A percentile compares a stretch with the other conserved stretches of the same genome.
phyloP scores from a whole-genome alignment of 768 basidiomycete species.

The Russula griseocarnosa region DNA sequence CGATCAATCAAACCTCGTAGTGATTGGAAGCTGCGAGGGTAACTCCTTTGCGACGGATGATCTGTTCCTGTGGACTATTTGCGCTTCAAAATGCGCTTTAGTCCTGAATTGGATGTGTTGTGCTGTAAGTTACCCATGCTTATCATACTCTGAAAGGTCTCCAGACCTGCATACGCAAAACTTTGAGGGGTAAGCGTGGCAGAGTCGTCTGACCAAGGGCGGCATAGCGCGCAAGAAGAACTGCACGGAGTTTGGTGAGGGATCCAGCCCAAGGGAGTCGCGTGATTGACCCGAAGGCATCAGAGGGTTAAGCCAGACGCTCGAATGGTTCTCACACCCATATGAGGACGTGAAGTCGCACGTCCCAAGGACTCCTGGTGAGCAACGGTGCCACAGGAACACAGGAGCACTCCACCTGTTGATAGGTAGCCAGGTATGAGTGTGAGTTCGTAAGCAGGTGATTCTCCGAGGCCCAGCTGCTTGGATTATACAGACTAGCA shows the following conservation, averaged over 20 bases:
- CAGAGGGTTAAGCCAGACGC: constrained; percentile 14
- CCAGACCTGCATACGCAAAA: background rate
- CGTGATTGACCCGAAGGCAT: background rate
- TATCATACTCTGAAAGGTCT: background rate
- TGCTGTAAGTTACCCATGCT: constrained; percentile 3
- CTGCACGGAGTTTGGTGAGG: background rate
- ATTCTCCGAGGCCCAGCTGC: background rate
- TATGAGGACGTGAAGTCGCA: background rate
- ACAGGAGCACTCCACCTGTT: background rate
- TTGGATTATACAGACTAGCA: background rate
- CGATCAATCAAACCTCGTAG: background rate
- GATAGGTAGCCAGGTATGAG: background rate
- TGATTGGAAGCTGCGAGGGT: background rate
- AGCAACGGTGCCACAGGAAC: background rate
- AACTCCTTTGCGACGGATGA: background rate
- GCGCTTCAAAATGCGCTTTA: background rate
- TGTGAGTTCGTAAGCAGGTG: background rate
- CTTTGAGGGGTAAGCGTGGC: background rate
- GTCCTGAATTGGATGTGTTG: background rate
- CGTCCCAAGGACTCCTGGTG: background rate
- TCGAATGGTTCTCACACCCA: background rate
- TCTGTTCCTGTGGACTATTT: constrained; percentile 11
- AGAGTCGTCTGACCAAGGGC: constrained; percentile 4
- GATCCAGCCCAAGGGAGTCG: background rate
- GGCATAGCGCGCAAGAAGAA: constrained; percentile 7